phyloP scores from a whole-genome alignment of 1,139 yeast species.

The Saccharomyces uvarum region DNA sequence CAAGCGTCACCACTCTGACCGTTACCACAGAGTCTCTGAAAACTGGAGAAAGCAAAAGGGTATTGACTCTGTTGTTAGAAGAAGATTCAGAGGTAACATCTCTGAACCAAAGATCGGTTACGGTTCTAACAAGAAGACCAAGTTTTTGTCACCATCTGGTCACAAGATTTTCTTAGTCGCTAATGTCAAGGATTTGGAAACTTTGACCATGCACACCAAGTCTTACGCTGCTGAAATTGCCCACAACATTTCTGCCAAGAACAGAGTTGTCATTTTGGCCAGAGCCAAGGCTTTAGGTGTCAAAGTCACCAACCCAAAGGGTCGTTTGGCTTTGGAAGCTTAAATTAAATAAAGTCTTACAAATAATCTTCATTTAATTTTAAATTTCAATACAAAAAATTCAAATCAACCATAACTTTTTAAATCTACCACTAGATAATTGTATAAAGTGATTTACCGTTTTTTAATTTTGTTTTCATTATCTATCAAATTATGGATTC shows the following conservation, averaged over 20 bases:
- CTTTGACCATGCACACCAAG: constrained; percentile 93
- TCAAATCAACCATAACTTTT: not conserved
- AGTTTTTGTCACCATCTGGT: constrained; percentile 93
- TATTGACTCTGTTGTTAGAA: constrained; percentile 99
- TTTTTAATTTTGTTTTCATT: constrained; percentile 10
- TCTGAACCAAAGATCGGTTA: constrained; percentile 99
- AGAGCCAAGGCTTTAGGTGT: constrained; percentile 98
- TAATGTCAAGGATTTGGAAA: constrained; percentile 90
- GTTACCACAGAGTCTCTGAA: constrained; percentile 96
- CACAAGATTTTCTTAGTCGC: constrained; percentile 94
- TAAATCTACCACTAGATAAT: not conserved
- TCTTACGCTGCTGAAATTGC: constrained; percentile 99
- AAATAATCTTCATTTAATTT: not conserved
- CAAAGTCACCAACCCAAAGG: constrained; percentile 98
- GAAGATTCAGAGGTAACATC: constrained; percentile 99
- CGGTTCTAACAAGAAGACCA: constrained; percentile 99
- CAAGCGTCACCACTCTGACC: constrained; percentile 99
- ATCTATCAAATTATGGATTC: not conserved
- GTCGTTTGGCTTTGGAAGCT: constrained; percentile 97
- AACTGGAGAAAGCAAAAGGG: constrained; percentile 99
- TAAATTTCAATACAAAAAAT: not conserved
- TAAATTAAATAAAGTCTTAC: constrained; percentile 35
- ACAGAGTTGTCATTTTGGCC: constrained; percentile 93
- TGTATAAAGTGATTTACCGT: constrained; percentile 1
- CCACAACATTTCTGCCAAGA: constrained; percentile 95